These are phyloP conservation scores for Tolypocladium album DNA, from an alignment of 2,329 filamentous ascomycete species.

Conservation along the genomic window DNA sequence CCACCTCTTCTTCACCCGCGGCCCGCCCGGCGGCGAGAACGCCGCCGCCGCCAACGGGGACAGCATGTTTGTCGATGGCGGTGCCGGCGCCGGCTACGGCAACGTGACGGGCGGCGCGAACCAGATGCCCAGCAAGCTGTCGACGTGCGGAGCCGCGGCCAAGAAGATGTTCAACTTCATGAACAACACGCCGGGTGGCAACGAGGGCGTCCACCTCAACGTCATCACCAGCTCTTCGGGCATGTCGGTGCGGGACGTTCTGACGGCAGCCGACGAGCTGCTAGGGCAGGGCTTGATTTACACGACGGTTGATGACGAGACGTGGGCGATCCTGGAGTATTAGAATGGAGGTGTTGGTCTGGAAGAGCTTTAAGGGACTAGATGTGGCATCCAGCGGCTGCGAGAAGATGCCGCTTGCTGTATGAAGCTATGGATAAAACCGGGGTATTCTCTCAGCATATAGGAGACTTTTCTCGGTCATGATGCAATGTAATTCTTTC, in stretches of 20 bases:
- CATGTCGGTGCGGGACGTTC: slow-evolving; percentile 59
- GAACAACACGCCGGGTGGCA: slow-evolving; percentile 54
- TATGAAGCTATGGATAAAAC: neutral
- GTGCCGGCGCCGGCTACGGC: slow-evolving; percentile 27
- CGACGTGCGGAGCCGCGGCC: slow-evolving; percentile 44
- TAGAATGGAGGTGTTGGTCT: neutral
- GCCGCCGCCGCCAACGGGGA: slow-evolving; percentile 27
- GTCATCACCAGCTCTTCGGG: slow-evolving; percentile 57
- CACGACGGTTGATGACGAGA: slow-evolving; percentile 86
- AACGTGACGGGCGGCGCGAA: slow-evolving; percentile 24
- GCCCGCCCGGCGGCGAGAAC: slow-evolving; percentile 37
- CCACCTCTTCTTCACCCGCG: slow-evolving; percentile 73
- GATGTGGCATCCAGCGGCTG: neutral
- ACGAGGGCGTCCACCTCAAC: slow-evolving; percentile 77
- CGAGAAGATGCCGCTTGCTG: neutral
- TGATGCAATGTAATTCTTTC: neutral
- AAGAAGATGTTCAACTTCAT: slow-evolving; percentile 64
- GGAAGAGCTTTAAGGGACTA: neutral
- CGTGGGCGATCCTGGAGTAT: slow-evolving; percentile 71
- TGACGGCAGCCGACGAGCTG: slow-evolving; percentile 73
- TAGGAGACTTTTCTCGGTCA: neutral
- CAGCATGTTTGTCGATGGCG: slow-evolving; percentile 47
- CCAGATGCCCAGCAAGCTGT: slow-evolving; percentile 26
- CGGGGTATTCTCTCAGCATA: neutral
- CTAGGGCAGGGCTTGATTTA: slow-evolving; percentile 66